These are phyloP conservation scores for Sarocladium oryzae DNA, from an alignment of 2,329 filamentous ascomycete species.

Conservation along the genomic window DNA sequence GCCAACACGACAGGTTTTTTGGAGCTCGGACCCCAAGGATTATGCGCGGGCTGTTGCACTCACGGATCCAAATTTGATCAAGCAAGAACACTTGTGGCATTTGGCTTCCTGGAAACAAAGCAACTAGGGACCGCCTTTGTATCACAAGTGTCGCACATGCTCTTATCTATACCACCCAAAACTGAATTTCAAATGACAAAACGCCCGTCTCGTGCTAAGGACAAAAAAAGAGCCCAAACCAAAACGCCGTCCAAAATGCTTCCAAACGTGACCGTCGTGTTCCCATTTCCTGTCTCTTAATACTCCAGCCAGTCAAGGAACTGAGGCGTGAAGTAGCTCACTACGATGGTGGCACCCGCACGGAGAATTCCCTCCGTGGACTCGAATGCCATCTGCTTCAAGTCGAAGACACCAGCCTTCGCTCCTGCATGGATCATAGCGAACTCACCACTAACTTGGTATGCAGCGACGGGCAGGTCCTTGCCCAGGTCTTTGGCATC, in stretches of 20 bases:
- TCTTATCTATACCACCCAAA: not conserved
- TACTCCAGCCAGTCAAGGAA: slow-evolving; percentile 61
- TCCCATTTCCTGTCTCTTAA: slow-evolving; percentile 21
- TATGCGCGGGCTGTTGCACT: too few species aligned
- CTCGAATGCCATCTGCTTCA: slow-evolving; percentile 93
- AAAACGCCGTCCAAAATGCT: slow-evolving; percentile 5
- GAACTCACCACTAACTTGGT: slow-evolving; percentile 95
- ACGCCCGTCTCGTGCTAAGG: not conserved
- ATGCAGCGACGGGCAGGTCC: slow-evolving; percentile 88
- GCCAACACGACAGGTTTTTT: too few species aligned
- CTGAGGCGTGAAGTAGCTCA: slow-evolving; percentile 90
- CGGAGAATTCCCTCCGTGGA: slow-evolving; percentile 87
- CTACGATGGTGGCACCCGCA: slow-evolving; percentile 86
- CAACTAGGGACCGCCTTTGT: not conserved
- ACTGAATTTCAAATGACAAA: not conserved
- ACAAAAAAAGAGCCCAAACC: not conserved
- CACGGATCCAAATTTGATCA: too few species aligned
- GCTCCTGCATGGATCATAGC: slow-evolving; percentile 97
- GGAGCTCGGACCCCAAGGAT: too few species aligned
- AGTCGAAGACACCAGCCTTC: slow-evolving; percentile 92
- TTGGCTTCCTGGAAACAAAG: not conserved
- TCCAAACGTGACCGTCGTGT: not conserved
- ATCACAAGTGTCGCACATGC: not conserved
- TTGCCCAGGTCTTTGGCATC: slow-evolving; percentile 92
- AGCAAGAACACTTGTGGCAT: too few species aligned